Evolutionary conservation across 208 protist genomes (phyloP), one percentile per base, ranked within the genome.

Genomic region (Leishmania major): DNA sequence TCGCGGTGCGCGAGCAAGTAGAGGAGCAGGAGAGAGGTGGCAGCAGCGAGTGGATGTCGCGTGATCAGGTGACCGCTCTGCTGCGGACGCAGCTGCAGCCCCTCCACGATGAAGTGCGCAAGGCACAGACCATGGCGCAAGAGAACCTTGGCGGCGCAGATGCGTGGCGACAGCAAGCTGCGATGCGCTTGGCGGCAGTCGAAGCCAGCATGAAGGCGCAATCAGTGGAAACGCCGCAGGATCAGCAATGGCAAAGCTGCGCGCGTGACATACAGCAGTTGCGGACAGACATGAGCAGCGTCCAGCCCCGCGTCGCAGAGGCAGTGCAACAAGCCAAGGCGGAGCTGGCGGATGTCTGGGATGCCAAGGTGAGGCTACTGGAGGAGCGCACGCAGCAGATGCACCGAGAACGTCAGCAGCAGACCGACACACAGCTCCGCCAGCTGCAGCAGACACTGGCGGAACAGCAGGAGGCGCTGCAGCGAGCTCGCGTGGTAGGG

Each of bases 11-110:
- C 3, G 78, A 88, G 31, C 69, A 71, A 45, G 43, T 87, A 8
- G 84, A 83, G 37, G 83, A 83, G 55, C 72, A 80, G 47, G 76
- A 84, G 5, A 76, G 80, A 70, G 72, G 49, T 51, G 43, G 74
- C 53, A 49, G 60, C n/a, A 72, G 51, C 55, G 47, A 49, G 2
- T 78, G 70, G 37, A 79, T 77, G 7, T 66, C 79, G 6, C 77
- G 77, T 25, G 83, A 86, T 4, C 64, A 81, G 43, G 75, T 83
- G 28, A 78, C 59, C 66, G 35, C 62, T 8, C 35, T 77, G 49
- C 22, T 87, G 11, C 75, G 57, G 25, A 4, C 69, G 10, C 84
- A 84, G 76, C 79, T 87, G n/a, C 75, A 84, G 51, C 77, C 76
- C 28, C 11, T 81, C 28, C 55, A 79, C 19, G 79, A 89, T n/a